phyloP scores from a whole-genome alignment of 192 early-diverging fungal species.

The Funneliformis geosporum region DNA sequence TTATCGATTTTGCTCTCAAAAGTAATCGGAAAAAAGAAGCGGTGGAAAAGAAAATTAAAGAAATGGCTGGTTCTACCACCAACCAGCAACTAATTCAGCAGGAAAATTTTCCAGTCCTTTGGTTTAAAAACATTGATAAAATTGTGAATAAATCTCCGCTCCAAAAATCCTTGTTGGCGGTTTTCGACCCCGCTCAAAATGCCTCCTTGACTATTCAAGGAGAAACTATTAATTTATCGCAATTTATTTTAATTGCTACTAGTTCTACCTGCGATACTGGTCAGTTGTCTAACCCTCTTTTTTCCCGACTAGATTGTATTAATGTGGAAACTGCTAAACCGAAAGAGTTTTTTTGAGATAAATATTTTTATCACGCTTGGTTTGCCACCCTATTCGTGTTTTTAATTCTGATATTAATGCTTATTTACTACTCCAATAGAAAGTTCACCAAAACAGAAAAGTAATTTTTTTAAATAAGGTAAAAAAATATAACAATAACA shows the following conservation, averaged over 20 bases:
- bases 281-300: slow-evolving; percentile 21
- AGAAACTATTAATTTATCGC: background rate
- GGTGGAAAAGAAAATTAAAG: slow-evolving; percentile 28
- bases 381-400: background rate
- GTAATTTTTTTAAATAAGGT: too few relatives aligned
- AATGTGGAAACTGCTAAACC: slow-evolving; percentile 19
- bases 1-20: slow-evolving; percentile 6
- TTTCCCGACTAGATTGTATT: slow-evolving; percentile 17
- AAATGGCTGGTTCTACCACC: slow-evolving; percentile 12
- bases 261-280: slow-evolving; percentile 29
- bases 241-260: slow-evolving; percentile 21
- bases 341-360: slow-evolving; percentile 32
- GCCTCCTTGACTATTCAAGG: background rate
- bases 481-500: too few relatives aligned
- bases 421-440: slow-evolving; percentile 21
- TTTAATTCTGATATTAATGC: slow-evolving; percentile 22
- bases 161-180: slow-evolving; percentile 1
- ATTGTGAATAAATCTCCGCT: slow-evolving; percentile 10
- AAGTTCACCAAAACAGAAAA: too few relatives aligned
- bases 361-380: slow-evolving; percentile 14
- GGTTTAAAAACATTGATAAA: slow-evolving; percentile 22
- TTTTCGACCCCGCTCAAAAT: slow-evolving; percentile 22
- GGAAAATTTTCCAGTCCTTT: slow-evolving; percentile 2
- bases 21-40: background rate
- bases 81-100: background rate